Base-by-base conservation (phyloP, 2,329 filamentous ascomycete genomes). In the Penicillium olsonii region DNA sequence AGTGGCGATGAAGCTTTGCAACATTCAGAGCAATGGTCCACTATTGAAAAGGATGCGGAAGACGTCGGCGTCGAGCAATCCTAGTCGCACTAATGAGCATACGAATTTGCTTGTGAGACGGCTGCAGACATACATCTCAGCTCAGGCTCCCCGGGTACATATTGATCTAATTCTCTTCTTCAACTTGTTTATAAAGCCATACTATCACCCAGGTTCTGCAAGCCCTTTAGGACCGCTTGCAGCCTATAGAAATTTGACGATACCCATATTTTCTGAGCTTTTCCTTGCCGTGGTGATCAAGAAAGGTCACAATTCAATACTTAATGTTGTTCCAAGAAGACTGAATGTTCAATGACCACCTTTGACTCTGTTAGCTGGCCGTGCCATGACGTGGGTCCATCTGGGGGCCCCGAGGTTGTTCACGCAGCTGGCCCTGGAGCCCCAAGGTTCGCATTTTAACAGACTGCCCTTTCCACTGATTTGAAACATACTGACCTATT, bases 21-120 rank as follows among this genome's bases (percentile, higher is more conserved):
- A 10, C 64, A 71, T 48, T 71, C 70, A 1, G 66, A 52, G 45
- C 62, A 68, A 47, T 73, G 71, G 70, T 70, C 68, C 11, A 63
- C 62, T 5, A 54, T 71, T 37, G 68, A 69, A 20, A 60, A 59
- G 10, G 64, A 69, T 15, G 54, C 52, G 3, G 64, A 63, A 4
- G 64, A 63, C 24, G 54, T 52, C 6, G 46, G 45, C 12, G 14
- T 3, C 11, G 27, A 24, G 19, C 46, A 24, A 17, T 31, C 8
- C 15, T 11, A 8, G 14, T 20, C 10, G 14, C 46, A 46, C 35
- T 46, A 49, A 53, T 11, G 22, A 18, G n/a, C 26, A 29, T 6
- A 3, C n/a, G 12, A 29, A 12, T 20, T 41, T n/a, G 11, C 27
- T 15, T 39, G 15, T 20, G 12, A 15, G 15, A 27, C 20, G 11